Evolutionary conservation across 176 grass and related monocot species (phyloP).

Genomic region (Phragmites australis): DNA sequence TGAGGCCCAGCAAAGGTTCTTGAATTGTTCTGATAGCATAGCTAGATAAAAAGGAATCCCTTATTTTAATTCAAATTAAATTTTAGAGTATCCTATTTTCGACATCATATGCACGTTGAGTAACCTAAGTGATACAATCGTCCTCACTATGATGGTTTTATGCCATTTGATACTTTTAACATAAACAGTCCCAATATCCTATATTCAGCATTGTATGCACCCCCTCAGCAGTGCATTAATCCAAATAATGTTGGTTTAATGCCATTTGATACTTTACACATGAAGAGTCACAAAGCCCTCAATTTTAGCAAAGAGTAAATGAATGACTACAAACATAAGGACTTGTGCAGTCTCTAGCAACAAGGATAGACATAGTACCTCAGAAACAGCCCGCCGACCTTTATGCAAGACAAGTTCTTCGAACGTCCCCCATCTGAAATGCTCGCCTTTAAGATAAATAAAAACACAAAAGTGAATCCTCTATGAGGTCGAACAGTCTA

Average conservation of each 20-base stretch:
- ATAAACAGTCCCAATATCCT: neutral
- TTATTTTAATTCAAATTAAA: conserved; percentile 16
- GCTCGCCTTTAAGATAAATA: conserved; percentile 69
- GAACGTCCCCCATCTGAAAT: conserved; percentile 74
- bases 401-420: conserved; percentile 89
- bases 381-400: conserved; percentile 83
- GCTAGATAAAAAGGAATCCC: neutral
- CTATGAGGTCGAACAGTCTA: neutral
- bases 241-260: conserved; percentile 16
- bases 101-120: neutral
- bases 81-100: neutral
- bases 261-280: conserved; percentile 2
- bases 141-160: neutral
- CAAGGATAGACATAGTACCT: conserved; percentile 60
- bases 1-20: conserved; percentile 15
- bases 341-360: conserved; percentile 2
- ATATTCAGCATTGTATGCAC: neutral
- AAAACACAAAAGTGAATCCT: conserved; percentile 23
- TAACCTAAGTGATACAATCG: conserved; percentile 2
- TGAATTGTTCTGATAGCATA: conserved; percentile 27
- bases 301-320: conserved; percentile 22
- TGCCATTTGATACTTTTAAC: conserved; percentile 14
- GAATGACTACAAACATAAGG: conserved; percentile 25
- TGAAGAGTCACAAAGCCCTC: neutral
- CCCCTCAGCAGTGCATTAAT: conserved; percentile 30